Base-by-base conservation (phyloP, 2,329 filamentous ascomycete genomes). In the Lachnum nothofagi region DNA sequence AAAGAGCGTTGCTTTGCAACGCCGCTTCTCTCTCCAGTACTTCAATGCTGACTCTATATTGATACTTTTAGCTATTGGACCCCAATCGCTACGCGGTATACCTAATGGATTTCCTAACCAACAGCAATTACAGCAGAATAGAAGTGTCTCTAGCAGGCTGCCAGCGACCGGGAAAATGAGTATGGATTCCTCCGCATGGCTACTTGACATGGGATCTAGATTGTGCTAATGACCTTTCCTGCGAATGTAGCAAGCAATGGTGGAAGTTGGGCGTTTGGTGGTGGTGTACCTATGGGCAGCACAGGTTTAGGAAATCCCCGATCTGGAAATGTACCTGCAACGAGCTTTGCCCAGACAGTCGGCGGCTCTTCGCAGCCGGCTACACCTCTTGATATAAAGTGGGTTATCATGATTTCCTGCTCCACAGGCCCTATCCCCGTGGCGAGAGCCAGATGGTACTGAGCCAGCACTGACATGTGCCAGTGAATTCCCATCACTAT, bases 401-500 rank as follows among this genome's bases (percentile, higher is more conserved):
- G 78, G 69, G 81, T n/a, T n/a, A 83, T 12, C 44, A 38, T 42
- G 16, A 16, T 17, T 37, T 25, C 24, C 31, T 31, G 41, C 16
- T 25, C 46, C 20, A 17, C 16, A 6, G 40, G 6, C 22, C 7
- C 17, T 17, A 35, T 20, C 22, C 19, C 20, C 27, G 22, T 9
- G 25, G 25, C 25, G 25, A 29, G 25, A 7, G 6, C 25, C 25
- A 29, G 7, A 12, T 29, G 25, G 6, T 29, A 29, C 12, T 37
- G n/a, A 37, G 19, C 4, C 7, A 16, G 23, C n/a, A 39, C 34
- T 49, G 39, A 33, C 60, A 61, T 34, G 61, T 47, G 16, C 29
- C 52, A 85, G 81, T 52, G 81, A 85, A 62, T 85, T 85, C 46
- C 82, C 82, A 7, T 82, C 80, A 19, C 67, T 85, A 57, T 83